Base-by-base conservation (phyloP, 192 early-diverging fungal genomes). In the Spizellomyces sp. region DNA sequence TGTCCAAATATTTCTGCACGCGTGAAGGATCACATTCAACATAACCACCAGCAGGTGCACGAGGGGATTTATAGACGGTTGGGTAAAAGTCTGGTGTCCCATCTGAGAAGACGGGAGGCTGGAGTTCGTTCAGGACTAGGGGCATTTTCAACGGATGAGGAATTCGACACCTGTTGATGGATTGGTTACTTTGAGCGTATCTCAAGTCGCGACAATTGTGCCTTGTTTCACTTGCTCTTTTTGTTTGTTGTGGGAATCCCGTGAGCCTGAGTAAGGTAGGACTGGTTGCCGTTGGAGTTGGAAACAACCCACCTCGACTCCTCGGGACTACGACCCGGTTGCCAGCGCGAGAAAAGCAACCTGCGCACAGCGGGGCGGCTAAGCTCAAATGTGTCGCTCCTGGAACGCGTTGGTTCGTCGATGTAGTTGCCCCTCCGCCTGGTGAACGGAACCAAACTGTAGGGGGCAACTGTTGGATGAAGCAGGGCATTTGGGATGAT, bases 1-100 rank as follows among this genome's bases (percentile, higher is more conserved):
- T 45, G 48, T 72, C 70, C 17, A 72, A 45, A 44, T 72, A 72
- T 43, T 72, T 72, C 54, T 57, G 70, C 41, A 72, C 70, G 6
- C 70, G 60, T 15, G 17, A 14, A 8, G 50, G 61, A 9, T 72
- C 60, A 5, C 70, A 72, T 54, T 72, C 70, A 14, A 56, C 55
- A 44, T 72, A 72, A 22, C 70, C 70, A 12, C 70, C 70, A 15
- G 70, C 47, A 17, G 70, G 70, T 9, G 60, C 62, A 17, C 70
- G 70, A n/a, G 62, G 43, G 5, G 62, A 41, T 45, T 48, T 72
- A 57, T 72, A 64, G 48, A 72, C 61, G 17, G 45, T 64, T 4
- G 70, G 70, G 47, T 72, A 72, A 43, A 44, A 72, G 9, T 64
- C n/a, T 4, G 47, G 8, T 14, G 62, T 64, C 62, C 62, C 70